Conservation (phyloP, 352 stramenopile species). For the Pythium apleroticum region DNA sequence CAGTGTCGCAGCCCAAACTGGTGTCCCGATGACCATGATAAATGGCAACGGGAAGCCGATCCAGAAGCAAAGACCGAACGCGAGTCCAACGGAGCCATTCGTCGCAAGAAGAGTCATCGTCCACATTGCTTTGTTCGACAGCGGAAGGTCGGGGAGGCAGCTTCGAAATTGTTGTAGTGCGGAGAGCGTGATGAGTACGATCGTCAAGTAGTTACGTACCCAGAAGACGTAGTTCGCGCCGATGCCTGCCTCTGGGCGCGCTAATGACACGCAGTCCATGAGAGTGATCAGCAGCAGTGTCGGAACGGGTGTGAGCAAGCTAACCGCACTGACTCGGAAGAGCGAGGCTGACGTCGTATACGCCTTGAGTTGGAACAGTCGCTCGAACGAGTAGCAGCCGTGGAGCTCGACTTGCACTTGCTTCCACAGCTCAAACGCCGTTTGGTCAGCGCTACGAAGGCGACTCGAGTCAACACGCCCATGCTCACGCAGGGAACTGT, state of each 20-base stretch:
- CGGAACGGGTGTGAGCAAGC: conserved; percentile 31
- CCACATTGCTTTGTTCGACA: conserved; percentile 9
- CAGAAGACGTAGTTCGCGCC: conserved; percentile 36
- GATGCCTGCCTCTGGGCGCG: conserved; percentile 21
- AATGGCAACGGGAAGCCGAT: conserved; percentile 47
- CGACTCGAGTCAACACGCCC: no score
- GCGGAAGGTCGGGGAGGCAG: conserved; percentile 2
- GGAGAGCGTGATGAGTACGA: conserved; percentile 28
- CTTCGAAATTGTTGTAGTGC: conserved; percentile 31
- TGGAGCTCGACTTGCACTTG: conserved; percentile 35
- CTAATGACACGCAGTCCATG: conserved; percentile 31
- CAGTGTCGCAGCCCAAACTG: conserved; percentile 23
- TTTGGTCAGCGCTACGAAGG: background rate
- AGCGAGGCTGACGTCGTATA: conserved; percentile 11
- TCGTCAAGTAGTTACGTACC: conserved; percentile 31
- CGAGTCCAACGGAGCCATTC: conserved; percentile 17
- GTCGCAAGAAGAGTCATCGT: conserved; percentile 24
- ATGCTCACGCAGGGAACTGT: no score
- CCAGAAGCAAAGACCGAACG: conserved; percentile 23
- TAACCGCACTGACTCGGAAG: conserved; percentile 11
- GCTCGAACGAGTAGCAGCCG: conserved; percentile 37
- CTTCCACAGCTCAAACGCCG: conserved; percentile 16
- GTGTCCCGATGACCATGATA: conserved; percentile 28
- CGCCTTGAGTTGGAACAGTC: conserved; percentile 13
- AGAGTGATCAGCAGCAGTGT: conserved; percentile 32